Conservation (phyloP, 208 protist species). For the Acanthamoeba lenticulata region DNA sequence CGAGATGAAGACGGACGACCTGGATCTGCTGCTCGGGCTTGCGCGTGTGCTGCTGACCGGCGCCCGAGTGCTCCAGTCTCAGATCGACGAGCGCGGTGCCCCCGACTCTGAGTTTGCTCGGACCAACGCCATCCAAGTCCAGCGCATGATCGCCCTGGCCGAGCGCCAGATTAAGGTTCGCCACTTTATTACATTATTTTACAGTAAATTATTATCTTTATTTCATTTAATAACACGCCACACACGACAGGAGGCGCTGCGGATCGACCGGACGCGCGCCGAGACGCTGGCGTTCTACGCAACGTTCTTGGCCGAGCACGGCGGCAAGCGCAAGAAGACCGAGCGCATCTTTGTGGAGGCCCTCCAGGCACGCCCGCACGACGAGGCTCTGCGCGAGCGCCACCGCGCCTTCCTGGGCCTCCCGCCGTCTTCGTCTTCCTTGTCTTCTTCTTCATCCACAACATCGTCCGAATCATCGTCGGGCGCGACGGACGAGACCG, state of each 20-base stretch:
- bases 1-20: conserved; percentile 62
- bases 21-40: neutral
- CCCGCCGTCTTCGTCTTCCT: too few relatives aligned
- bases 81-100: neutral
- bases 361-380: neutral
- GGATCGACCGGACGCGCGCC: neutral
- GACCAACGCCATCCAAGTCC: neutral
- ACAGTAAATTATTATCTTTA: neutral
- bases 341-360: neutral
- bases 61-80: neutral
- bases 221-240: neutral
- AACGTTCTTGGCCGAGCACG: neutral
- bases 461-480: too few relatives aligned
- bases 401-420: neutral
- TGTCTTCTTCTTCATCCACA: too few relatives aligned
- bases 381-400: neutral
- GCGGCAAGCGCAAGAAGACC: neutral
- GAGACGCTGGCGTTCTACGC: neutral
- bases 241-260: neutral
- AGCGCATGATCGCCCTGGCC: neutral
- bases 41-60: neutral
- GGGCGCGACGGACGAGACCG: too few relatives aligned
- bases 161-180: neutral
- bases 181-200: too few relatives aligned
- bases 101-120: neutral